Percentiles rank a stretch among this genome's conserved stretches.
Evolutionary conservation across 257 asterid genomes (phyloP).

Genomic region (Rhazya stricta): DNA sequence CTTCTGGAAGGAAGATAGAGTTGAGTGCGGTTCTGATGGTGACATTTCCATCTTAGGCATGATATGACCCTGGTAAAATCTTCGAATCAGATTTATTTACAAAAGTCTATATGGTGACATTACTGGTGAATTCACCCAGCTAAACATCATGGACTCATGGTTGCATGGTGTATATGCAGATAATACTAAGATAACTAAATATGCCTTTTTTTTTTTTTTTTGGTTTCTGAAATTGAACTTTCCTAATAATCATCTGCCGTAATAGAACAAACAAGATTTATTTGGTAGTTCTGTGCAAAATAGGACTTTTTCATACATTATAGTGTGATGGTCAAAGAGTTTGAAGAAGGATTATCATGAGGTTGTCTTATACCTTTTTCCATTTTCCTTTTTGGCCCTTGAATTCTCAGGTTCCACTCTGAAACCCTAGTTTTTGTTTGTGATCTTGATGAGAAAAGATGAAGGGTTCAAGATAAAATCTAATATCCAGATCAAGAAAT

Average conservation of each 20-base stretch:
- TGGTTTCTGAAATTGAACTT: no score
- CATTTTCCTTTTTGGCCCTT: no score
- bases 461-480: no score
- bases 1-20: conserved; percentile 43
- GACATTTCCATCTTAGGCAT: conserved; percentile 35
- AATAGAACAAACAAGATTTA: not conserved
- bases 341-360: not conserved
- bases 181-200: no score
- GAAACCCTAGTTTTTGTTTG: not conserved
- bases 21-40: conserved; percentile 49
- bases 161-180: not conserved
- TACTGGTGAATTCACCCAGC: not conserved
- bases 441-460: no score
- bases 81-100: not conserved
- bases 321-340: conserved; percentile 18
- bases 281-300: not conserved
- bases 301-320: not conserved
- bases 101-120: not conserved
- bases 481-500: no score
- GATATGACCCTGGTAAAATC: conserved; percentile 14
- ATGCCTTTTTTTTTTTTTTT: no score
- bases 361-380: no score
- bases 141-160: not conserved
- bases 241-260: not conserved
- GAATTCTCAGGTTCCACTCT: not conserved